Percentiles rank a stretch among this genome's conserved stretches.
Conservation (phyloP, 2,329 filamentous ascomycete genomes). For the Leptodontidium sp. region DNA sequence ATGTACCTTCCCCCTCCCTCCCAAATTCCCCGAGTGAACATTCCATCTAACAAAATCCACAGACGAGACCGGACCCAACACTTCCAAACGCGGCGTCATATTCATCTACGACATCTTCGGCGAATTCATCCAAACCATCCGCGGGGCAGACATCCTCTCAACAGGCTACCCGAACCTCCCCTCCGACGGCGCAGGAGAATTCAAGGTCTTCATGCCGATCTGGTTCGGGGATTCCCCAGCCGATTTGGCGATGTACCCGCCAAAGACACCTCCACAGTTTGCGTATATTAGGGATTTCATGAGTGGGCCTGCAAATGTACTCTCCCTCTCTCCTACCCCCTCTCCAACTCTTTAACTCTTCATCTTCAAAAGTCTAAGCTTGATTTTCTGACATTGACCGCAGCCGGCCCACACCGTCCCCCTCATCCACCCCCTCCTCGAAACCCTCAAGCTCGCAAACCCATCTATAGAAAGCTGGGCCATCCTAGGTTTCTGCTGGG, state of each 20-base stretch:
- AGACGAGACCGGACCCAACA: constrained; percentile 56
- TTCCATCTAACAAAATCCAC: neutral
- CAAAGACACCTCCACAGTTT: constrained; percentile 35
- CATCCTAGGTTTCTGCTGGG: constrained; percentile 66
- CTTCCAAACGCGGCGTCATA: constrained; percentile 64
- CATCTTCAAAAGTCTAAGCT: neutral
- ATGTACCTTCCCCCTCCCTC: constrained; percentile 37
- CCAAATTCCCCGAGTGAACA: neutral
- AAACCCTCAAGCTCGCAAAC: constrained; percentile 24
- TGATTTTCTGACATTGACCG: neutral
- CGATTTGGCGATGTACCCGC: constrained; percentile 31
- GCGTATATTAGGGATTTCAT: constrained; percentile 38
- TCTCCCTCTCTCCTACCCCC: neutral
- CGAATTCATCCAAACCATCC: constrained; percentile 72
- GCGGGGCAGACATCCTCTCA: constrained; percentile 73
- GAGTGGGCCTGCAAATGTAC: constrained; percentile 26
- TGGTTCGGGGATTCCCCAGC: constrained; percentile 74
- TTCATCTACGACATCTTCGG: constrained; percentile 71
- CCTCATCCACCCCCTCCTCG: constrained; percentile 24
- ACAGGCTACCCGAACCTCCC: constrained; percentile 47
- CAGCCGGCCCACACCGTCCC: constrained; percentile 25
- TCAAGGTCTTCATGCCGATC: constrained; percentile 88
- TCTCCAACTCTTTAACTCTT: neutral
- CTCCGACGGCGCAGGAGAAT: constrained; percentile 58
- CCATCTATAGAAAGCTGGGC: constrained; percentile 39